Conservation (phyloP, 768 basidiomycete genomes). For the Termitomyces sp. region DNA sequence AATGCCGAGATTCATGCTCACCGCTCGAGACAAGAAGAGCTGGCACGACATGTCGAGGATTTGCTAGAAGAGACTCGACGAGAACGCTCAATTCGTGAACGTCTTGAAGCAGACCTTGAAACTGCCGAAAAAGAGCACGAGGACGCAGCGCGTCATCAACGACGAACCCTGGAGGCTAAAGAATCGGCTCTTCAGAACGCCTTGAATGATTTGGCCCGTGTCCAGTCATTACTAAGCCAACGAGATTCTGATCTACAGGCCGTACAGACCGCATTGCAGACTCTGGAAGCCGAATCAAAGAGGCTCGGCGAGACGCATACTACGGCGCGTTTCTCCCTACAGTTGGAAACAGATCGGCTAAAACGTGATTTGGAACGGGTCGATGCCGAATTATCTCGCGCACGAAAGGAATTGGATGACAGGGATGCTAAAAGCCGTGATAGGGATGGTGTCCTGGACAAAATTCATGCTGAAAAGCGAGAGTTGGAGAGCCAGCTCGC, state of each 20-base stretch:
- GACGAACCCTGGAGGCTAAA: constrained; percentile 63
- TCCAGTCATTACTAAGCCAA: constrained; percentile 58
- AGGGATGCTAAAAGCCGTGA: constrained; percentile 62
- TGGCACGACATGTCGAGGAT: constrained; percentile 69
- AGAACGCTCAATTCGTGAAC: constrained; percentile 54
- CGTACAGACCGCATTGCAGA: constrained; percentile 67
- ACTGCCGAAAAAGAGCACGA: constrained; percentile 60
- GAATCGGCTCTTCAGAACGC: constrained; percentile 62
- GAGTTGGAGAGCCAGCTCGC: constrained; percentile 78
- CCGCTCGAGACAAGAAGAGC: constrained; percentile 69
- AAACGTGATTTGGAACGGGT: constrained; percentile 78
- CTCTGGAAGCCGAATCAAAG: constrained; percentile 71
- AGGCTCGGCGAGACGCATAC: constrained; percentile 81
- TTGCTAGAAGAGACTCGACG: constrained; percentile 56
- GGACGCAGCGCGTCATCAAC: constrained; percentile 51
- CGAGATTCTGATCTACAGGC: constrained; percentile 72
- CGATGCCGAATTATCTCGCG: constrained; percentile 72
- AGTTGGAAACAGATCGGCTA: constrained; percentile 84
- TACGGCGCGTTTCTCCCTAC: constrained; percentile 77
- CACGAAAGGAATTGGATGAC: constrained; percentile 63
- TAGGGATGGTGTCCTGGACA: constrained; percentile 69
- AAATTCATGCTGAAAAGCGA: constrained; percentile 71
- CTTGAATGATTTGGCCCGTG: constrained; percentile 56
- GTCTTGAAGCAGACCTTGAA: constrained; percentile 47
- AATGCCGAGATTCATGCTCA: constrained; percentile 62